Evolutionary conservation across 1,284 basidiomycete genomes (phyloP).

Genomic region (Fomes fomentarius): DNA sequence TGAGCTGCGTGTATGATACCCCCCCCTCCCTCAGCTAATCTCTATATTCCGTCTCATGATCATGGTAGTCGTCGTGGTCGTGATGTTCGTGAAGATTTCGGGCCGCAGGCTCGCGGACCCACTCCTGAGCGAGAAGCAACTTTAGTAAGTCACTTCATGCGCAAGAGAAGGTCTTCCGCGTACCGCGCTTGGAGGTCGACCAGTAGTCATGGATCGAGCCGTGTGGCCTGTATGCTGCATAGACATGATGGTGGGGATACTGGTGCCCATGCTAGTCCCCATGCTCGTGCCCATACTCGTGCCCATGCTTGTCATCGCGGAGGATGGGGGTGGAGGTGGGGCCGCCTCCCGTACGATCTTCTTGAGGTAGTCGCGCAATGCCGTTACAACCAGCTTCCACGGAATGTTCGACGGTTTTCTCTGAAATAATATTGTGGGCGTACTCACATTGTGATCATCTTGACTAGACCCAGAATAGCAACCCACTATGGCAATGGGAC

Average conservation of each 20-base stretch:
- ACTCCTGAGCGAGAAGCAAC: constrained; percentile 13
- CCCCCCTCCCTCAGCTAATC: constrained; percentile 18
- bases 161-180: constrained; percentile 22
- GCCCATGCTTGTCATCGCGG: constrained; percentile 26
- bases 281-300: constrained; percentile 26
- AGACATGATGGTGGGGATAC: constrained; percentile 20
- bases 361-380: constrained; percentile 69
- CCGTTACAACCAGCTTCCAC: constrained; percentile 61
- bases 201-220: not conserved
- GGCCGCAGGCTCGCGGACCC: constrained; percentile 21
- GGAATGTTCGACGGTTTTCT: not conserved
- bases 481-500: constrained; percentile 78
- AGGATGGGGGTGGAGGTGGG: constrained; percentile 26
- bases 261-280: constrained; percentile 22
- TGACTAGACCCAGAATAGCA: constrained; percentile 81
- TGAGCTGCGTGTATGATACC: constrained; percentile 11
- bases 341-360: constrained; percentile 51
- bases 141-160: constrained; percentile 16
- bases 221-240: constrained; percentile 16
- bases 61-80: constrained; percentile 16
- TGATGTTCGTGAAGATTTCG: constrained; percentile 13
- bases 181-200: constrained; percentile 24
- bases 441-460: constrained; percentile 75
- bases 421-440: not conserved
- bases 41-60: constrained; percentile 21